phyloP scores from a whole-genome alignment of 495 filamentous ascomycete genomes.

The Talaromyces nanjingensis region DNA sequence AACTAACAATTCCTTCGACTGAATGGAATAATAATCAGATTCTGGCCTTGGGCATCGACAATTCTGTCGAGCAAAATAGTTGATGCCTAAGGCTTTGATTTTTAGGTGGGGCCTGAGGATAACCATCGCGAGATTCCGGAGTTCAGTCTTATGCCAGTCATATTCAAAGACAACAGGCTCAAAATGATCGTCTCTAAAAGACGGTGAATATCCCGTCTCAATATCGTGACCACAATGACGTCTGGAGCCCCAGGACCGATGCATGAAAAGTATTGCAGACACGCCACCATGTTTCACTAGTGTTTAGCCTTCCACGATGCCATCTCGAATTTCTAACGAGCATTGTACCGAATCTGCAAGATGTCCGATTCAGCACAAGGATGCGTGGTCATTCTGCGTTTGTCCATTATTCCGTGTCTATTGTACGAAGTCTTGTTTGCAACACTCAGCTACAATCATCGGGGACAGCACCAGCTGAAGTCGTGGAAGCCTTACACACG shows the following conservation, averaged over 20 bases:
- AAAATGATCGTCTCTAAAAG: background rate
- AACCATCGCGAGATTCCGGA: background rate
- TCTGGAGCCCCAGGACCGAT: background rate
- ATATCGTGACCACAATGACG: background rate
- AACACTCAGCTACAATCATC: background rate
- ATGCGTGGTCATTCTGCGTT: background rate
- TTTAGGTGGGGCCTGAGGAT: background rate
- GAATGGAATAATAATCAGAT: no score
- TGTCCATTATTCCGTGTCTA: background rate
- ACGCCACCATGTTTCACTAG: conserved; percentile 6
- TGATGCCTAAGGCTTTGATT: background rate
- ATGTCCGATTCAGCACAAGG: background rate
- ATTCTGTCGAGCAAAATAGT: background rate
- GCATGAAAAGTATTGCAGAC: background rate
- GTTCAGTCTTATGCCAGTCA: background rate
- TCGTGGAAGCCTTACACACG: background rate
- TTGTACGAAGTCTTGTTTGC: background rate
- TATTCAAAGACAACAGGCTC: background rate
- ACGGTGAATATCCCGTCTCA: background rate
- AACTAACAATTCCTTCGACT: no score
- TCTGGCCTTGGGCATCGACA: no score
- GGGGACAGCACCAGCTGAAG: background rate
- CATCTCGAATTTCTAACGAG: background rate
- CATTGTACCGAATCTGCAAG: background rate
- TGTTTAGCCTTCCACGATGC: conserved; percentile 2